Evolutionary conservation across 176 grass and related monocot genomes (phyloP).

Genomic region (Aegilops speltoides): DNA sequence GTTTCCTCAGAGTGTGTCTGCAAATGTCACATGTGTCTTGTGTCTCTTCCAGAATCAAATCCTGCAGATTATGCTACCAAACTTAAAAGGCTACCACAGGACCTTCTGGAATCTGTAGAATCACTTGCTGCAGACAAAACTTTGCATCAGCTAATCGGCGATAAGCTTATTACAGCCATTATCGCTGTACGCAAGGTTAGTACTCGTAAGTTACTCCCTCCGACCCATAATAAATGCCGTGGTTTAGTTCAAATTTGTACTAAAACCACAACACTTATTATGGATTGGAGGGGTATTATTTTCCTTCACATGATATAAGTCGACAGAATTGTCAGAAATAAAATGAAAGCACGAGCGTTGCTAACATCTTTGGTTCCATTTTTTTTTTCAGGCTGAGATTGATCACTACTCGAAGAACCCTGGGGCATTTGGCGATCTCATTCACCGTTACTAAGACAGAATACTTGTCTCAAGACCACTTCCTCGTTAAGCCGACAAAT

Average conservation of each 20-base stretch:
- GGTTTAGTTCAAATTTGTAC: too few species aligned
- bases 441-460: constrained; percentile 67
- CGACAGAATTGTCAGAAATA: background rate
- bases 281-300: too few species aligned
- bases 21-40: constrained; percentile 5
- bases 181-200: constrained; percentile 78
- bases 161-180: constrained; percentile 68
- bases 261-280: too few species aligned
- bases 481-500: background rate
- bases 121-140: constrained; percentile 63
- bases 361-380: background rate
- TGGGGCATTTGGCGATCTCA: constrained; percentile 55
- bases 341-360: background rate
- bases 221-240: too few species aligned
- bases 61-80: constrained; percentile 68
- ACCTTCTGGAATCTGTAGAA: constrained; percentile 72
- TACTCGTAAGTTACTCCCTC: background rate
- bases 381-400: constrained; percentile 57
- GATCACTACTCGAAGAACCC: constrained; percentile 73
- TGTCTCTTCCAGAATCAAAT: constrained; percentile 62
- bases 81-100: constrained; percentile 77
- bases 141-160: constrained; percentile 74
- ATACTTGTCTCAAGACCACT: background rate
- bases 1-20: background rate
- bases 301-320: background rate